phyloP scores from a whole-genome alignment of 2,329 filamentous ascomycete genomes.

The Beauveria sp. region DNA sequence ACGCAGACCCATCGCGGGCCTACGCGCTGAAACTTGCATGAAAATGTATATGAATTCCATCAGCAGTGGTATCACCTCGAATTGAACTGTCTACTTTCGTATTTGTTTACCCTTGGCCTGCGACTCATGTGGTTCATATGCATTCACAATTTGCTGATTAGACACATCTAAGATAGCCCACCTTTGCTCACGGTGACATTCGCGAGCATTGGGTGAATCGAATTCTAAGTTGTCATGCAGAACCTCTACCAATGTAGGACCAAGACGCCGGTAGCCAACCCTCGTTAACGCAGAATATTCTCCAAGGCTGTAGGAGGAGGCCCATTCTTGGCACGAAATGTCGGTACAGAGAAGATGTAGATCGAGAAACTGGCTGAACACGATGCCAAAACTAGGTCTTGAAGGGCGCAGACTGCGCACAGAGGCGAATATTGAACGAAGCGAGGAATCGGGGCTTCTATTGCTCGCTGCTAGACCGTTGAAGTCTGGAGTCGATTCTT shows the following conservation, averaged over 20 bases:
- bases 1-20: too few relatives aligned
- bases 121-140: conserved; percentile 20
- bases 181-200: conserved; percentile 38
- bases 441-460: background rate
- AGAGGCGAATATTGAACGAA: background rate
- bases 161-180: conserved; percentile 43
- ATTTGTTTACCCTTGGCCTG: background rate
- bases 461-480: background rate
- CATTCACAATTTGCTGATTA: conserved; percentile 31
- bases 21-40: too few relatives aligned
- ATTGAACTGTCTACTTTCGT: background rate
- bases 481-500: background rate
- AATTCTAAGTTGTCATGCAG: conserved; percentile 12
- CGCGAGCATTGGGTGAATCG: conserved; percentile 20
- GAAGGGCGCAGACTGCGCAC: background rate
- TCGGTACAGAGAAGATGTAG: conserved; percentile 45
- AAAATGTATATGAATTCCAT: background rate
- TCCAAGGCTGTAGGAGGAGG: background rate
- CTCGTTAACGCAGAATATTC: conserved; percentile 12
- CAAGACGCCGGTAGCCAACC: background rate
- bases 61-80: background rate
- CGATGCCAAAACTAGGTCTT: conserved; percentile 43
- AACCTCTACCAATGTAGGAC: background rate
- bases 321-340: conserved; percentile 28
- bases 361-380: conserved; percentile 47